Percentiles rank a stretch among this genome's conserved stretches.
phyloP scores from a whole-genome alignment of 352 stramenopile genomes.

The Globisporangium spiculum region DNA sequence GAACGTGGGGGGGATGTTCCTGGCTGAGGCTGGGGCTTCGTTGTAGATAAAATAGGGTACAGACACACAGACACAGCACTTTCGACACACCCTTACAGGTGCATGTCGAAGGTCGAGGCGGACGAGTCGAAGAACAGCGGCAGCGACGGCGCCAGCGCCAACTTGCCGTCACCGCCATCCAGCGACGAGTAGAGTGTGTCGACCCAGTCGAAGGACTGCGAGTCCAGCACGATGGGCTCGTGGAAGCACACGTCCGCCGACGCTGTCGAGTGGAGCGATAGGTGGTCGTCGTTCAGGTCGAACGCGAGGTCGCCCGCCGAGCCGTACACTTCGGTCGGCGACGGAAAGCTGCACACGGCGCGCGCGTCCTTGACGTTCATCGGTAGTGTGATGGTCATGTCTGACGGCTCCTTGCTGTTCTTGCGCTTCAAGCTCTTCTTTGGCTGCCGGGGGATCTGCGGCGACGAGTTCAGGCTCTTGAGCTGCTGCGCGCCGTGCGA shows the following conservation, averaged over 20 bases:
- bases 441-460: not conserved
- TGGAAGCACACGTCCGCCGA: not conserved
- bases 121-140: slow-evolving; percentile 21
- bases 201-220: slow-evolving; percentile 50
- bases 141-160: not conserved
- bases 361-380: slow-evolving; percentile 5
- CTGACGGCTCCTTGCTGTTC: slow-evolving; percentile 3
- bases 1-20: not conserved
- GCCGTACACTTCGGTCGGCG: slow-evolving; percentile 35
- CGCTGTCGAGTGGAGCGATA: not conserved
- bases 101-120: slow-evolving; percentile 9
- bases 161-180: slow-evolving; percentile 21
- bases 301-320: slow-evolving; percentile 25
- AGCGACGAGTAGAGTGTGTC: slow-evolving; percentile 51
- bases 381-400: slow-evolving; percentile 43
- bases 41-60: slow-evolving; percentile 6
- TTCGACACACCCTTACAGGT: not conserved
- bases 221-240: slow-evolving; percentile 22
- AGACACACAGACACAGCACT: not conserved
- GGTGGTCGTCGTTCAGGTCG: slow-evolving; percentile 11
- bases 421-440: not conserved
- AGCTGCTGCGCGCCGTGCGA: slow-evolving; percentile 11
- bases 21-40: not conserved
- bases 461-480: not conserved
- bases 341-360: slow-evolving; percentile 27